Percentiles rank a stretch among this genome's conserved stretches.
Conservation (phyloP, 208 protist genomes). For the Leishmania mexicana region DNA sequence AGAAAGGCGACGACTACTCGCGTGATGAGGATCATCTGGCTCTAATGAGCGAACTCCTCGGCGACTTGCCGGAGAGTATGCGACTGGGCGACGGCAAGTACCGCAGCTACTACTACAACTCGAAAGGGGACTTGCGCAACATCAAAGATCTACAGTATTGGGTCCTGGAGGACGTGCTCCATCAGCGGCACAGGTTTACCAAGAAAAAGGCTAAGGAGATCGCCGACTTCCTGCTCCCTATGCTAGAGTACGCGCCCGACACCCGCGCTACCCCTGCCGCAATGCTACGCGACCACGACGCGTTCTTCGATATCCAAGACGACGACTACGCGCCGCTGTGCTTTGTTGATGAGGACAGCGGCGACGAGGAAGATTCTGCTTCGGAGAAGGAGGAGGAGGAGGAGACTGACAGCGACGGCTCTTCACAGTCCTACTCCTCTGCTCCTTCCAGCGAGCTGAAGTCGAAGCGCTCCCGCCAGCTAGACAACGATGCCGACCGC, state of each 20-base stretch:
- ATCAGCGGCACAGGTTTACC: constrained; percentile 93
- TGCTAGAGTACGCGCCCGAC: constrained; percentile 92
- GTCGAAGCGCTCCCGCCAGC: constrained; percentile 28
- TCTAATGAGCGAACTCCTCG: constrained; percentile 94
- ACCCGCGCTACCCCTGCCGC: constrained; percentile 84
- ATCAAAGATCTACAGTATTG: constrained; percentile 85
- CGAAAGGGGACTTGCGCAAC: constrained; percentile 69
- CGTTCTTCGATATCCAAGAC: constrained; percentile 86
- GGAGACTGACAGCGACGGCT: constrained; percentile 30
- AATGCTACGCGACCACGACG: constrained; percentile 80
- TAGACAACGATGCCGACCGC: constrained; percentile 29
- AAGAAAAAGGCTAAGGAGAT: constrained; percentile 90
- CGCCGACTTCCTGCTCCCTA: constrained; percentile 94
- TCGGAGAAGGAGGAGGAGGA: constrained; percentile 33
- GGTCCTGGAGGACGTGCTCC: constrained; percentile 88
- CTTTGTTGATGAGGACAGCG: constrained; percentile 51
- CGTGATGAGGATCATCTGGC: constrained; percentile 95
- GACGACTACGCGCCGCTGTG: constrained; percentile 86
- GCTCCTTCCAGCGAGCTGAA: constrained; percentile 7
- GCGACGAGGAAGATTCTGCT: constrained; percentile 17
- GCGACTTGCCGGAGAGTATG: constrained; percentile 89
- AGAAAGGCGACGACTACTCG: constrained; percentile 89
- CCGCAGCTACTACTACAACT: constrained; percentile 88
- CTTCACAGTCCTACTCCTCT: constrained; percentile 28
- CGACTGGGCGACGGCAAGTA: constrained; percentile 77